phyloP scores from a whole-genome alignment of 306 rosid species.

The Quercus wislizeni region DNA sequence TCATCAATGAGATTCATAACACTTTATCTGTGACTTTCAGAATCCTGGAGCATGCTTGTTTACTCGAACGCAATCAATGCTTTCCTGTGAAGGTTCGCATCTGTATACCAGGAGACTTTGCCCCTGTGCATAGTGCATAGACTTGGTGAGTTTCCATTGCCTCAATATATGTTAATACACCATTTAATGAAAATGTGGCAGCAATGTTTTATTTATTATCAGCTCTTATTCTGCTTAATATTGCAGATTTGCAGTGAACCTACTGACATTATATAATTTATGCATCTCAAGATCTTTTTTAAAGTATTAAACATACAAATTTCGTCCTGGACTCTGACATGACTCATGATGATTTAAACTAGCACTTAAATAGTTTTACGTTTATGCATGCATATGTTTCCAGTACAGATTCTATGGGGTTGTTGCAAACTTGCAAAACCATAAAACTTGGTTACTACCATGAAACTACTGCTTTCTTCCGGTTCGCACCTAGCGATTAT shows the following conservation, averaged over 20 bases:
- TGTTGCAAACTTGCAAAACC: too few species aligned
- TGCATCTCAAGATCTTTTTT: background rate
- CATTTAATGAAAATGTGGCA: background rate
- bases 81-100: constrained; percentile 89
- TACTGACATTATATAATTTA: background rate
- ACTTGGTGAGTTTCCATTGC: constrained; percentile 38
- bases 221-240: background rate
- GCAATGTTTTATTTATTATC: background rate
- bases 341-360: background rate
- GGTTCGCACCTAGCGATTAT: too few species aligned
- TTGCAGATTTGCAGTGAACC: background rate
- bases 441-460: too few species aligned
- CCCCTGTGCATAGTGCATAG: constrained; percentile 75
- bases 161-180: background rate
- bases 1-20: constrained; percentile 6
- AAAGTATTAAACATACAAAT: background rate
- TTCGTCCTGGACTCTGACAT: background rate
- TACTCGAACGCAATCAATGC: constrained; percentile 51
- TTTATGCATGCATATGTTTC: background rate
- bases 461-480: too few species aligned
- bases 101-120: constrained; percentile 82
- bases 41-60: constrained; percentile 91
- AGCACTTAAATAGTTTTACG: background rate
- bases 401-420: too few species aligned
- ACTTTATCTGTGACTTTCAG: constrained; percentile 36